These are phyloP conservation scores for Verticillium nubilum DNA, from an alignment of 2,329 filamentous ascomycete genomes.

Conservation along the genomic window DNA sequence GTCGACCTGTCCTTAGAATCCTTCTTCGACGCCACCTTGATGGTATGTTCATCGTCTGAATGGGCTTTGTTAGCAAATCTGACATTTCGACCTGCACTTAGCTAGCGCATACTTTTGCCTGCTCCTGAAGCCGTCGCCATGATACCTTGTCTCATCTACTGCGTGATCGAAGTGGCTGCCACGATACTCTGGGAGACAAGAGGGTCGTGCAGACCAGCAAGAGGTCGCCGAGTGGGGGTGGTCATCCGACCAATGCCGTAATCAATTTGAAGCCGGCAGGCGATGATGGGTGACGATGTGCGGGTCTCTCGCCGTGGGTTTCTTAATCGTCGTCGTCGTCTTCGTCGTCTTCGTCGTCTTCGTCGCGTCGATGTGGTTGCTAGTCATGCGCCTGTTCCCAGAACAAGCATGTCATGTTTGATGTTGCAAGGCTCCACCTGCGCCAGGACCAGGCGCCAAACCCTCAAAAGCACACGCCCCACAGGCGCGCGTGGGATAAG, in stretches of 20 bases:
- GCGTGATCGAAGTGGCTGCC: background rate
- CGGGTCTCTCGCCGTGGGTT: background rate
- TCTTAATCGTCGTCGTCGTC: background rate
- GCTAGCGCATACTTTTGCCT: slow-evolving; percentile 8
- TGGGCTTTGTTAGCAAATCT: background rate
- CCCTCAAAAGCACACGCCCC: background rate
- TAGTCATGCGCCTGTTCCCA: background rate
- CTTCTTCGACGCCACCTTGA: slow-evolving; percentile 58
- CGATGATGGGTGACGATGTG: background rate
- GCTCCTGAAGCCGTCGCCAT: slow-evolving; percentile 12
- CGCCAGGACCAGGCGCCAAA: background rate
- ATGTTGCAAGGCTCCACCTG: background rate
- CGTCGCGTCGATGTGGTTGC: background rate
- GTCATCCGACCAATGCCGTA: background rate
- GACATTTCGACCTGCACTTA: background rate
- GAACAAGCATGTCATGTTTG: background rate
- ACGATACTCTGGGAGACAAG: background rate
- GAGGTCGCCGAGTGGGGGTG: background rate
- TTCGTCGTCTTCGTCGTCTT: background rate
- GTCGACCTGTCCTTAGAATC: slow-evolving; percentile 35
- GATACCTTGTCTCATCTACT: background rate
- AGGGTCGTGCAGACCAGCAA: background rate
- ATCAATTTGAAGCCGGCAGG: background rate
- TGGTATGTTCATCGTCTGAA: slow-evolving; percentile 51
- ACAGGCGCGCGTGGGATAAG: background rate